Evolutionary conservation across 108 stramenopile species (phyloP), one percentile per base, ranked within the genome.

Genomic region (Fistulifera pelliculosa): DNA sequence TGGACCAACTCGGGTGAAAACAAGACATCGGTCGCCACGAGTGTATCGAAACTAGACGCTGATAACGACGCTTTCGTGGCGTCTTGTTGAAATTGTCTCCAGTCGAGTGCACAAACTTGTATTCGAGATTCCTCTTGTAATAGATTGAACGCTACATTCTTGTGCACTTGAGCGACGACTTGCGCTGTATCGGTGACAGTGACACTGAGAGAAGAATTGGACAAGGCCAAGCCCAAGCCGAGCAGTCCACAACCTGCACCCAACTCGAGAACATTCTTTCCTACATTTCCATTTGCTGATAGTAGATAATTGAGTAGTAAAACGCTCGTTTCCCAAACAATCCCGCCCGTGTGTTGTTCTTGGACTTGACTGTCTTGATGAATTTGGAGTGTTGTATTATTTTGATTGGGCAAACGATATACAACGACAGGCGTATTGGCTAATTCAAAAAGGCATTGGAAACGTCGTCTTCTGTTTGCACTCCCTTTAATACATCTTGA

Each of bases 301-400:
- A 69, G 60, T 24, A 79, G 51, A 60, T 68, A 79, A 27, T 68
- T 63, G 49, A 71, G 60, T 17, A 82, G 41, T 38, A 86, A 24
- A 63, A 71, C 80, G 16, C 73, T 64, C 3, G 85, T 82, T 61
- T 86, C 85, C 85, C 85, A 86, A 13, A 86, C 79, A 31, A 86
- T 81, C 13, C 85, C 85, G 38, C 85, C 85, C 18, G 85, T 86
- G 43, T 86, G 85, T 25, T 72, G 47, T 54, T 54, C 60, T 39
- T 65, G 66, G 15, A 54, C 66, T 41, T 60, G 40, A 49, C 56
- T 57, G 48, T 79, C 73, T 62, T 81, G 83, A 35, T 62, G 60
- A 38, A 85, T 71, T 17, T 57, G 43, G 54, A 83, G 51, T 54
- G 45, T 49, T 10, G 19, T 48, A 3, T 0, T n/a, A 15, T 31